These are phyloP conservation scores for Hemileia vastatrix DNA, from an alignment of 1,284 basidiomycete genomes.

Conservation along the genomic window DNA sequence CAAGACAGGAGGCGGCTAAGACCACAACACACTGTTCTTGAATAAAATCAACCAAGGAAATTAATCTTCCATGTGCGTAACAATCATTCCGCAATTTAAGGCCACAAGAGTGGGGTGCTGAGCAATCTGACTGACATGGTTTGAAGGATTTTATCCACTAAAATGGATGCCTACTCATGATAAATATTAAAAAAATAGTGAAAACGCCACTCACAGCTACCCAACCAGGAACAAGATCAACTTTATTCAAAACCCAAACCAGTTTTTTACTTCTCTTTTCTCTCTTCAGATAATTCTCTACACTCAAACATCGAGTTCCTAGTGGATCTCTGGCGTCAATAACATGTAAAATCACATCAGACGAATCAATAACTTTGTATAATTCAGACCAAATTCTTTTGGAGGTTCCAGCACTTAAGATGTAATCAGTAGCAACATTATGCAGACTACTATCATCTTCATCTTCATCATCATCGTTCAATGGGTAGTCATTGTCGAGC, in stretches of 20 bases:
- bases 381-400: conserved; percentile 93
- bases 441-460: conserved; percentile 28
- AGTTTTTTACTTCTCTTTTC: conserved; percentile 97
- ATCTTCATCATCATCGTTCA: conserved; percentile 27
- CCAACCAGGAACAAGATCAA: conserved; percentile 97
- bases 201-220: conserved; percentile 66
- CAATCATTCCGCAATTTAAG: conserved; percentile 24
- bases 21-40: too few species aligned
- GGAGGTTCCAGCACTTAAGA: conserved; percentile 59
- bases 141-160: not conserved
- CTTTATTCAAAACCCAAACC: conserved; percentile 95
- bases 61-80: conserved; percentile 27
- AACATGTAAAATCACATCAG: conserved; percentile 91
- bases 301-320: conserved; percentile 92
- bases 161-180: not conserved
- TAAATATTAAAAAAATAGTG: not conserved
- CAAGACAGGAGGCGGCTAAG: too few species aligned
- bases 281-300: conserved; percentile 85
- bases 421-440: conserved; percentile 38
- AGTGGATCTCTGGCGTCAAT: conserved; percentile 92
- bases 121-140: conserved; percentile 25
- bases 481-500: conserved; percentile 30
- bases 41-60: too few species aligned
- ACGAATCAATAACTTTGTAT: conserved; percentile 99
- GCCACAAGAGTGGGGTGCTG: too few species aligned